A percentile compares a stretch with the other conserved stretches of the same genome.
These are phyloP conservation scores for Coemansia sp. DNA, from an alignment of 192 early-diverging fungal species.

Conservation along the genomic window DNA sequence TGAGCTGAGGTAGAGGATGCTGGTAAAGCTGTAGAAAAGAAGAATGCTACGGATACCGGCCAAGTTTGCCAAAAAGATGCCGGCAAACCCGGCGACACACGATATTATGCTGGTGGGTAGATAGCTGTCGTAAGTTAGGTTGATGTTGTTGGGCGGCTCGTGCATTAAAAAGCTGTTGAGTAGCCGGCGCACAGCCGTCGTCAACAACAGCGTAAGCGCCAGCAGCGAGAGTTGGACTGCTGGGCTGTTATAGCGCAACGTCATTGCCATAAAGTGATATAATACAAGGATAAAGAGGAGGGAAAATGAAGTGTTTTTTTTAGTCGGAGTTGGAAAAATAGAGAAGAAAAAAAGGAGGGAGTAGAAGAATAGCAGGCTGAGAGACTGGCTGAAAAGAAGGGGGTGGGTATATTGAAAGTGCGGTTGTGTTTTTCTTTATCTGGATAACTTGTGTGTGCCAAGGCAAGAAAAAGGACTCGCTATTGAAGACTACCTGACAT, in stretches of 20 bases:
- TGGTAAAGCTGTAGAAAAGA: slow-evolving; percentile 24
- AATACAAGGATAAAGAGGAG: neutral
- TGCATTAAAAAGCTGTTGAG: slow-evolving; percentile 29
- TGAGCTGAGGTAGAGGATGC: slow-evolving; percentile 26
- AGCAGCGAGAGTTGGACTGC: slow-evolving; percentile 31
- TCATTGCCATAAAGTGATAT: neutral
- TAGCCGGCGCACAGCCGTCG: slow-evolving; percentile 25
- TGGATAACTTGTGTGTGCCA: slow-evolving; percentile 1
- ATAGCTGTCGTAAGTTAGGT: slow-evolving; percentile 32
- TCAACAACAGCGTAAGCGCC: slow-evolving; percentile 20
- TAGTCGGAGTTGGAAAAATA: neutral
- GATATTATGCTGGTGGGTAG: slow-evolving; percentile 31
- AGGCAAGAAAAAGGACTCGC: neutral
- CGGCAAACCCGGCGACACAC: slow-evolving; percentile 25
- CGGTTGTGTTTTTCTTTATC: neutral
- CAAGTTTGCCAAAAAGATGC: slow-evolving; percentile 37
- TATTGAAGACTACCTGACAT: slow-evolving; percentile 4
- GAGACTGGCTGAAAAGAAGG: neutral
- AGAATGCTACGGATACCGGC: slow-evolving; percentile 29
- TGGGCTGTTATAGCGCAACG: slow-evolving; percentile 30
- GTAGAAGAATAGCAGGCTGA: neutral
- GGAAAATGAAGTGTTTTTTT: neutral
- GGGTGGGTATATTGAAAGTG: neutral
- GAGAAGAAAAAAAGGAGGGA: neutral
- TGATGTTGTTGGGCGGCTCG: slow-evolving; percentile 23